These are phyloP conservation scores for Panicum hallii DNA, from an alignment of 202 grass and related monocot species.

Conservation along the genomic window DNA sequence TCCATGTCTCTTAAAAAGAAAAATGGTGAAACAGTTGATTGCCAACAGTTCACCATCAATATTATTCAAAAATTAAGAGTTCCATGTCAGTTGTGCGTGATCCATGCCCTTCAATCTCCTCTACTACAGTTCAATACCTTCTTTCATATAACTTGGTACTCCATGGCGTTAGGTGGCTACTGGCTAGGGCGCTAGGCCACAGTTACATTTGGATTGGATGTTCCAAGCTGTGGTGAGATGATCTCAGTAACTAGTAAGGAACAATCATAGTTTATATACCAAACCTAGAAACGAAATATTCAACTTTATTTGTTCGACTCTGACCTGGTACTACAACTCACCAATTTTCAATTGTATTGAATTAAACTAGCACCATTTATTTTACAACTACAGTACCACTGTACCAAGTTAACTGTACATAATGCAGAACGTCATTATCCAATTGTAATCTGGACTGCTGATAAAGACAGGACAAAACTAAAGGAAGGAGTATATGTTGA, in stretches of 20 bases:
- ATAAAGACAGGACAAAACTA: neutral
- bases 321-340: neutral
- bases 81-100: neutral
- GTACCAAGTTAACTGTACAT: neutral
- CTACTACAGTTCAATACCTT: neutral
- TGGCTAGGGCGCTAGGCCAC: neutral
- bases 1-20: slow-evolving; percentile 4
- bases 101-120: neutral
- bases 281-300: neutral
- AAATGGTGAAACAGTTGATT: slow-evolving; percentile 14
- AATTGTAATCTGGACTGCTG: neutral
- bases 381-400: neutral
- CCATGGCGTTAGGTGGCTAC: neutral
- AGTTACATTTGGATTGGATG: neutral
- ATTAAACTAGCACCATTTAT: neutral
- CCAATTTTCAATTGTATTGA: neutral
- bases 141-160: neutral
- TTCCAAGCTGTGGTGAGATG: neutral
- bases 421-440: neutral
- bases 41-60: slow-evolving; percentile 14
- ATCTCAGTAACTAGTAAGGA: neutral
- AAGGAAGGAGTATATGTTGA: neutral
- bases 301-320: neutral
- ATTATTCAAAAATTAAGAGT: slow-evolving; percentile 25
- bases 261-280: neutral